A percentile compares a stretch with the other conserved stretches of the same genome.
Conservation (phyloP, 352 stramenopile species). For the Pythium oligandrum region DNA sequence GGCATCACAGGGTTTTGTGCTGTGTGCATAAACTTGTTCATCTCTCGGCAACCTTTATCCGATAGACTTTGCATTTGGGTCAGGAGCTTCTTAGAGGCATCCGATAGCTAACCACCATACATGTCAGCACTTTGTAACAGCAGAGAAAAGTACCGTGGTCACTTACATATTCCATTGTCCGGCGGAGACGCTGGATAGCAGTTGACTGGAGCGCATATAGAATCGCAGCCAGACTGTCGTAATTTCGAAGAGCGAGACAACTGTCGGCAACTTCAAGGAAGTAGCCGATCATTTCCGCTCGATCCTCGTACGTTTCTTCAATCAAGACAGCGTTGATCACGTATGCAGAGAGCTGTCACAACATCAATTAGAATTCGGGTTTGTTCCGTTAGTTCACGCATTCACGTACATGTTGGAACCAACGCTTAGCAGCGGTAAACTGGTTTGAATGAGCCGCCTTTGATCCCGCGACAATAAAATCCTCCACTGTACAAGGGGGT, state of each 20-base stretch:
- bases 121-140: not conserved
- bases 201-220: constrained; percentile 85
- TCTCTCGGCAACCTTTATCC: constrained; percentile 79
- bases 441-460: constrained; percentile 49
- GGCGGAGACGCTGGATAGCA: constrained; percentile 74
- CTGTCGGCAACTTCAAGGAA: constrained; percentile 76
- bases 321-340: constrained; percentile 78
- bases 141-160: not conserved
- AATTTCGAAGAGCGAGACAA: constrained; percentile 72
- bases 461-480: constrained; percentile 54
- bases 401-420: constrained; percentile 78
- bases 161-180: constrained; percentile 71
- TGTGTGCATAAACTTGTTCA: constrained; percentile 82
- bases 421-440: constrained; percentile 65
- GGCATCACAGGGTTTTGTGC: constrained; percentile 74
- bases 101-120: constrained; percentile 35
- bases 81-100: constrained; percentile 61
- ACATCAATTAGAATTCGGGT: not conserved
- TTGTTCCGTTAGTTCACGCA: constrained; percentile 1
- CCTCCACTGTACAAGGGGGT: constrained; percentile 39
- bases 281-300: constrained; percentile 70
- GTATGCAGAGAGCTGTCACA: constrained; percentile 61
- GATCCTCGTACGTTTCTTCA: constrained; percentile 58
- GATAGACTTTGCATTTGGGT: constrained; percentile 78
- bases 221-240: constrained; percentile 79